These are phyloP conservation scores for Ascosphaera apis DNA, from an alignment of 2,329 filamentous ascomycete genomes.

Conservation along the genomic window DNA sequence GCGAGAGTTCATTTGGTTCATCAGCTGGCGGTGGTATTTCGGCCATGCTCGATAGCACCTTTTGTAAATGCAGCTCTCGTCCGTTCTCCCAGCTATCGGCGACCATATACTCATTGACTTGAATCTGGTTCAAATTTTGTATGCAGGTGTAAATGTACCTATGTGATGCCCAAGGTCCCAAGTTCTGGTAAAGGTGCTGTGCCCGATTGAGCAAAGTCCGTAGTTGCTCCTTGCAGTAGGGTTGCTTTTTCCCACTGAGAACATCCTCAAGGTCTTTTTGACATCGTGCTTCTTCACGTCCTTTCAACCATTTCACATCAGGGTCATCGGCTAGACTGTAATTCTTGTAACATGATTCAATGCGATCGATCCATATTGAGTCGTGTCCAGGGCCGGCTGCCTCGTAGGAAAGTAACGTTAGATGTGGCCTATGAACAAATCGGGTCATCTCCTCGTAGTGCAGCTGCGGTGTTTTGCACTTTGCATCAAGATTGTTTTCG, in stretches of 20 bases:
- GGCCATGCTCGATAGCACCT: constrained; percentile 13
- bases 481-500: constrained; percentile 46
- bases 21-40: constrained; percentile 4
- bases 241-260: constrained; percentile 13
- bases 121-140: too few species aligned
- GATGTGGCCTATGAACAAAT: constrained; percentile 41
- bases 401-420: constrained; percentile 20
- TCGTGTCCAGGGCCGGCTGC: too few species aligned
- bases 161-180: constrained; percentile 48
- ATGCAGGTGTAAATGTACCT: constrained; percentile 38
- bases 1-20: constrained; percentile 20
- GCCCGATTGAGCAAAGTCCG: constrained; percentile 29
- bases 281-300: constrained; percentile 13
- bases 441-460: constrained; percentile 47
- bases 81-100: too few species aligned
- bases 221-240: constrained; percentile 31
- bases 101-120: too few species aligned
- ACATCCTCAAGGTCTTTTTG: constrained; percentile 9
- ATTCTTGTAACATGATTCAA: constrained; percentile 18
- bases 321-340: constrained; percentile 41
- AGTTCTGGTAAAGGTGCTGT: constrained; percentile 27
- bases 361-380: too few species aligned
- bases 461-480: constrained; percentile 42
- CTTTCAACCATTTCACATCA: constrained; percentile 26
- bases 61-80: constrained; percentile 34